Conservation (phyloP, 441 rosid species). For the Viola pubescens region DNA sequence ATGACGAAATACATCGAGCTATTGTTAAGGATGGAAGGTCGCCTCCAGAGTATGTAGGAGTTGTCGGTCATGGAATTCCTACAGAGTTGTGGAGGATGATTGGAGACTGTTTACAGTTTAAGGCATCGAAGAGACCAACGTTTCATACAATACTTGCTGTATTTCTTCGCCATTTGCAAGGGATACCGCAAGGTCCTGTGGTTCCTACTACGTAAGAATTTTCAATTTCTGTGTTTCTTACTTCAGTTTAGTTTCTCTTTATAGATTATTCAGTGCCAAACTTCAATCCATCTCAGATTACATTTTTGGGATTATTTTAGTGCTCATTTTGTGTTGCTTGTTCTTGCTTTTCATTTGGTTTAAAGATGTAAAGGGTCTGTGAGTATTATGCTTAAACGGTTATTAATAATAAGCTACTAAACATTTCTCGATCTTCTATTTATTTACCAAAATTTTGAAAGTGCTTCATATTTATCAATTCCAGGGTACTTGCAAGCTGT, state of each 20-base stretch:
- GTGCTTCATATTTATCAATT: slow-evolving; percentile 2
- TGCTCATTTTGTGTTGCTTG: no score
- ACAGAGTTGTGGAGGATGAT: slow-evolving; percentile 97
- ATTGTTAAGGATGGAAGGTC: slow-evolving; percentile 77
- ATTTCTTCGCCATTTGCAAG: slow-evolving; percentile 90
- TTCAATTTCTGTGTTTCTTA: neutral
- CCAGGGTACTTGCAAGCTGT: slow-evolving; percentile 50
- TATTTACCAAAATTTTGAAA: no score
- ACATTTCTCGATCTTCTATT: no score
- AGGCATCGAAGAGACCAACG: slow-evolving; percentile 81
- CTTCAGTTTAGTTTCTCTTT: no score
- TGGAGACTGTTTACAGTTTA: slow-evolving; percentile 95
- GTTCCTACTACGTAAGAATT: slow-evolving; percentile 51
- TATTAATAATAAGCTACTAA: no score
- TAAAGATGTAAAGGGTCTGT: no score
- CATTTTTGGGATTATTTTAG: no score
- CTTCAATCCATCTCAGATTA: no score
- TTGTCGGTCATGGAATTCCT: slow-evolving; percentile 96
- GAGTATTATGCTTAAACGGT: no score
- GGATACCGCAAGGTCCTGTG: slow-evolving; percentile 84
- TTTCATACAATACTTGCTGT: slow-evolving; percentile 87
- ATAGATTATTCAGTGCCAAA: no score
- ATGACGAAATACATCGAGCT: slow-evolving; percentile 88
- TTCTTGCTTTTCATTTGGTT: no score
- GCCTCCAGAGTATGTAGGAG: slow-evolving; percentile 98